phyloP scores from a whole-genome alignment of 139 green algal genomes.

The Closterium sp. region DNA sequence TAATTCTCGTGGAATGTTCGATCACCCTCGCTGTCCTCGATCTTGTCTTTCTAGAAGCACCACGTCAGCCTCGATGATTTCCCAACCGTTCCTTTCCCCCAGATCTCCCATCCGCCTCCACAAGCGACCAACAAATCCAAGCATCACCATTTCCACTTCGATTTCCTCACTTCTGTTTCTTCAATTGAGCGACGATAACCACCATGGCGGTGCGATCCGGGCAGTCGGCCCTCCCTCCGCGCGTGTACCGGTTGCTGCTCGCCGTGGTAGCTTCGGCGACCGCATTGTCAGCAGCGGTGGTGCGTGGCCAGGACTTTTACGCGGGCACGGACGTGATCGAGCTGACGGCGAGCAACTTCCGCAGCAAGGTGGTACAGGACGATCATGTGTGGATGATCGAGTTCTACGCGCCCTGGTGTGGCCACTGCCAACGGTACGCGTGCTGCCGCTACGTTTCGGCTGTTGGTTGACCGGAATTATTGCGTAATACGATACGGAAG shows the following conservation, averaged over 20 bases:
- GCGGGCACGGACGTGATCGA: slow-evolving; percentile 31
- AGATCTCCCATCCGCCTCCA: background rate
- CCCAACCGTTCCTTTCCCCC: background rate
- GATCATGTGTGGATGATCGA: slow-evolving; percentile 30
- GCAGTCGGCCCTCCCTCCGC: too few species aligned
- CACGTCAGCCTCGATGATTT: background rate
- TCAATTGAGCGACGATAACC: background rate
- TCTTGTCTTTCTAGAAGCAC: background rate
- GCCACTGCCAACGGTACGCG: slow-evolving; percentile 28
- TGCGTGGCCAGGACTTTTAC: slow-evolving; percentile 14
- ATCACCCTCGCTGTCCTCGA: background rate
- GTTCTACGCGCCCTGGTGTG: slow-evolving; percentile 37
- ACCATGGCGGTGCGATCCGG: background rate
- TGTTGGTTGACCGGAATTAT: too few species aligned
- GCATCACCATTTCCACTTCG: background rate
- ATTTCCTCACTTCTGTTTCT: background rate
- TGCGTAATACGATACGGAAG: too few species aligned
- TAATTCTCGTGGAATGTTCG: background rate
- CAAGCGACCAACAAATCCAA: too few species aligned
- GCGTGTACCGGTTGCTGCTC: background rate
- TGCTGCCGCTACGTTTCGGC: background rate
- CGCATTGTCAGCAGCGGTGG: background rate
- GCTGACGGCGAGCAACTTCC: slow-evolving; percentile 3
- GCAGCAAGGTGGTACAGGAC: slow-evolving; percentile 20
- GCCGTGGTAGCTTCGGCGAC: background rate